Base-by-base conservation (phyloP, 805 yeast genomes). In the Isabelozyma rhagii region DNA sequence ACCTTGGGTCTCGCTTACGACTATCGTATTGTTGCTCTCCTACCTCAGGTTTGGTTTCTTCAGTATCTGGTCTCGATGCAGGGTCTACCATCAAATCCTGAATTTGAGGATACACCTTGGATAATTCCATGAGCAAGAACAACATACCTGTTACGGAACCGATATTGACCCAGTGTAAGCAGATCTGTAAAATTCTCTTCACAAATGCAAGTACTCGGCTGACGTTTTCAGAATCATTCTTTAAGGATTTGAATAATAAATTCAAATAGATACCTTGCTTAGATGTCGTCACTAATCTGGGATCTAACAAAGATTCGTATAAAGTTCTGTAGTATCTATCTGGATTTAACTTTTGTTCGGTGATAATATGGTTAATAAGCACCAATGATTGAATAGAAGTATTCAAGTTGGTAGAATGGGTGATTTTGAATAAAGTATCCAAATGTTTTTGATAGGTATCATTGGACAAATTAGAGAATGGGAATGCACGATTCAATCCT, bases 401-500 rank as follows among this genome's bases (percentile, higher is more conserved):
- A 66, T 89, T 89, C 75, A 93, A 92, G 66, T 94, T 94, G 25
- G 96, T 83, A 14, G 97, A 86, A 67, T 93, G 97, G 5, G 97
- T 92, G 64, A 93, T 93, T 61, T 82, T 83, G 78, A 87, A 94
- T 49, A 94, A 72, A 0, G 96, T 85, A 62, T 89, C 86, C 62
- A 93, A 74, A 69, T 94, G 97, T 52, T 80, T 75, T 55, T 83
- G 81, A 62, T 85, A 89, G 6, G 81, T 80, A 28, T 85, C 84
- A 39, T 83, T 79, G 14, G 90, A 84, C 48, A 94, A 74, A 54
- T 83, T 78, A 2, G 96, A 84, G 65, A 89, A 94, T 48, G 98
- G 98, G 77, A 89, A 93, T 0, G 98, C 92, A 71, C 99, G 87
- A 66, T 94, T 94, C 51, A 94, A 80, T 57, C 99, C 99, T 1